phyloP scores from a whole-genome alignment of 257 asterid species.

The Datura wrightii region DNA sequence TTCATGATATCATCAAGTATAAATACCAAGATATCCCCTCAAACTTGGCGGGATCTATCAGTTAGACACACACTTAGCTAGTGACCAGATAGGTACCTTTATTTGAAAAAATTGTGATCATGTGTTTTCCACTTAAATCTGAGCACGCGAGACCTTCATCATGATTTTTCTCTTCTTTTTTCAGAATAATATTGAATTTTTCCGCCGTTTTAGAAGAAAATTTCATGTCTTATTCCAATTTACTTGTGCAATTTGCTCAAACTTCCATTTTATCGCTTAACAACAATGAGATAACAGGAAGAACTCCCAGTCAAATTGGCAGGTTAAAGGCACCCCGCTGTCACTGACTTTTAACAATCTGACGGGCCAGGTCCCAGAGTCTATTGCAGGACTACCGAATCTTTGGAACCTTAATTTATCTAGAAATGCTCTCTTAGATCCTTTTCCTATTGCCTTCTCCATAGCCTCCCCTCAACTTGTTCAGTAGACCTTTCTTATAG shows the following conservation, averaged over 20 bases:
- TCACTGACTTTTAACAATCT: constrained; percentile 66
- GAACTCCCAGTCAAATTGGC: constrained; percentile 66
- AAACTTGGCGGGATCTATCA: background rate
- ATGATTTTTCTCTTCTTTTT: background rate
- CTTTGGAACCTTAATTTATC: constrained; percentile 78
- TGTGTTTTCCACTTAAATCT: constrained; percentile 15
- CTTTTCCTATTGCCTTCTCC: constrained; percentile 62
- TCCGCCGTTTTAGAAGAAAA: constrained; percentile 63
- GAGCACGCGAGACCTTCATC: background rate
- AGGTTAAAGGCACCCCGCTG: constrained; percentile 63
- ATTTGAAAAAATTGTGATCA: constrained; percentile 13
- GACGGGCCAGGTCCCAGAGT: constrained; percentile 71
- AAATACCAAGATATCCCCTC: constrained; percentile 18
- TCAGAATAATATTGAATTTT: constrained; percentile 26
- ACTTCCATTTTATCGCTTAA: constrained; percentile 67
- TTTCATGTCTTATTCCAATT: constrained; percentile 68
- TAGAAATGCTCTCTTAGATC: constrained; percentile 59
- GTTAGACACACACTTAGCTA: constrained; percentile 13
- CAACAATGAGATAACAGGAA: constrained; percentile 66
- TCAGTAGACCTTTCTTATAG: constrained; percentile 81
- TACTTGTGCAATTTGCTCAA: constrained; percentile 50
- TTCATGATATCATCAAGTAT: constrained; percentile 22
- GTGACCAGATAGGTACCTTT: constrained; percentile 3
- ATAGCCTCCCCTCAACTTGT: constrained; percentile 60
- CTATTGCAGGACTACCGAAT: constrained; percentile 59